Evolutionary conservation across 2,329 filamentous ascomycete species (phyloP), one percentile per base, ranked within the genome.

Genomic region (Xylaria hypoxylon): DNA sequence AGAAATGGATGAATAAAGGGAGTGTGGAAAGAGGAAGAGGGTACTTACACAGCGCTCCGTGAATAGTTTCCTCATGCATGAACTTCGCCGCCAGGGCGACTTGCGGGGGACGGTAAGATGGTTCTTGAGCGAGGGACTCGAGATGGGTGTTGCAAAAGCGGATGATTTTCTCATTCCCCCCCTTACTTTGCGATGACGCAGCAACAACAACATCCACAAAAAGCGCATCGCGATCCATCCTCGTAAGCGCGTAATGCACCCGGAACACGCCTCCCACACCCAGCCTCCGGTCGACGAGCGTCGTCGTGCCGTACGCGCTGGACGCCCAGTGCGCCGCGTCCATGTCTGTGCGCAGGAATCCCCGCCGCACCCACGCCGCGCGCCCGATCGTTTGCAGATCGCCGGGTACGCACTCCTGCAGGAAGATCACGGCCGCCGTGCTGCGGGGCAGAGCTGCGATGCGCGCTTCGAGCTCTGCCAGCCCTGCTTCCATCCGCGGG

Each of bases 221-320:
- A 1, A 87, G 73, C 2, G 77, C 85, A 72, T 87, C 86, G 2
- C 85, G 79, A 64, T 81, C 79, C 77, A 86, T 83, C 3, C 74
- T 73, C 33, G 83, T 83, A 7, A 77, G 67, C 58, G 73, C 78
- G 50, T 84, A 86, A 22, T 80, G 79, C n/a, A 86, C 80, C 8
- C 86, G 79, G 66, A 86, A 86, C 24, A 83, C 80, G 0, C 69
- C 64, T 2, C 71, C 52, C 28, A 86, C 74, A 0, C 67, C 68
- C 5, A 87, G 72, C 1, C 81, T 76, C 8, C 77, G 76, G 65
- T 86, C 84, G 1, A 87, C 75, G 2, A 88, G 78, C 6, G 81
- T 85, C 4, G 80, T 81, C 0, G 85, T 87, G 5, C 85, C 85
- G 71, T 87, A 87, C 31, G 76, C 64, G 5, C 74, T 73, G 3